Conservation (phyloP, 768 basidiomycete species). For the Psilocybe tampanensis region DNA sequence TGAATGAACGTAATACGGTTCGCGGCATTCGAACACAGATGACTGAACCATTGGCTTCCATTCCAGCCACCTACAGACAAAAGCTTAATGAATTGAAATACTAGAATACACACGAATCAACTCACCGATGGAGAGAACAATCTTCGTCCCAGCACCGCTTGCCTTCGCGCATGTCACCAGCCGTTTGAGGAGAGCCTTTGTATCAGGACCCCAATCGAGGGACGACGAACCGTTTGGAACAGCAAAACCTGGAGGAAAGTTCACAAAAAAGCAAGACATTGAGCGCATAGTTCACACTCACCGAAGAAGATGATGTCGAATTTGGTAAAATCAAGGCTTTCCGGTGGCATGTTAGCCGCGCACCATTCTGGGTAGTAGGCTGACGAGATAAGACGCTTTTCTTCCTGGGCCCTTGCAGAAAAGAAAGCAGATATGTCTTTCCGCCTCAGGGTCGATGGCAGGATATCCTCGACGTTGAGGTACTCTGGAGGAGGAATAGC, state of each 20-base stretch:
- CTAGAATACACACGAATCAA: slow-evolving; percentile 26
- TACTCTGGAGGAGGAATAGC: slow-evolving; percentile 10
- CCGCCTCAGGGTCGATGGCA: slow-evolving; percentile 47
- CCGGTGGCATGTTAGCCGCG: slow-evolving; percentile 49
- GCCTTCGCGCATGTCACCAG: slow-evolving; percentile 57
- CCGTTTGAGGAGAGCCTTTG: slow-evolving; percentile 50
- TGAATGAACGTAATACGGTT: slow-evolving; percentile 55
- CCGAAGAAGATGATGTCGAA: slow-evolving; percentile 73
- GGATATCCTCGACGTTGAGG: slow-evolving; percentile 43
- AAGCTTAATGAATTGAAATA: neutral
- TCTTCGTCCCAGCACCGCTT: slow-evolving; percentile 56
- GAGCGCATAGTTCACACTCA: slow-evolving; percentile 26
- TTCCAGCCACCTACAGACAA: slow-evolving; percentile 57
- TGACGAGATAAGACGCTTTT: slow-evolving; percentile 35
- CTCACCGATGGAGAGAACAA: slow-evolving; percentile 66
- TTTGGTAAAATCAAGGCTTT: slow-evolving; percentile 59
- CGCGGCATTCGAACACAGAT: slow-evolving; percentile 45
- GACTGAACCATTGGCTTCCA: slow-evolving; percentile 63
- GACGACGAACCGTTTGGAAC: slow-evolving; percentile 56
- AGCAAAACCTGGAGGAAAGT: slow-evolving; percentile 42
- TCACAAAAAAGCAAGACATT: neutral
- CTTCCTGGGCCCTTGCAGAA: neutral
- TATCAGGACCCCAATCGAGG: slow-evolving; percentile 53
- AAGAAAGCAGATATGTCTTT: slow-evolving; percentile 28
- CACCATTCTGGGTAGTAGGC: slow-evolving; percentile 60